Conservation (phyloP, 1,139 yeast species). For the Yamadazyma kanchanaburiensis region DNA sequence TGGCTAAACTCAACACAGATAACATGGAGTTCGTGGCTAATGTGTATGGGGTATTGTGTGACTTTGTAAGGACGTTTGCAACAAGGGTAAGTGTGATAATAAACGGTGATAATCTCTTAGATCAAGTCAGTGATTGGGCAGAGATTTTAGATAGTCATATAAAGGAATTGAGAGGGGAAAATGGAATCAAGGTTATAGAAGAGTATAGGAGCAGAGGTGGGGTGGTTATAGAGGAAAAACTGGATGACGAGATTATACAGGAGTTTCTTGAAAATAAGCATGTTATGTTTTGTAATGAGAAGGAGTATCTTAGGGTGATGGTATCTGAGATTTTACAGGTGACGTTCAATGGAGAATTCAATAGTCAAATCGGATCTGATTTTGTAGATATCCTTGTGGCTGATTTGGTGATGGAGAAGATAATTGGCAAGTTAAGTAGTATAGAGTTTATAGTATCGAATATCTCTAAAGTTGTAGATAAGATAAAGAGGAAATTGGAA, state of each 20-base stretch:
- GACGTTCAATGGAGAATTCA: too few species aligned
- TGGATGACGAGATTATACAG: constrained; percentile 10
- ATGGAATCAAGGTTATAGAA: constrained; percentile 14
- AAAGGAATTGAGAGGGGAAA: constrained; percentile 15
- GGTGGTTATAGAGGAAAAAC: constrained; percentile 3
- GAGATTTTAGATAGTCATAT: constrained; percentile 27
- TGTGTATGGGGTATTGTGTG: constrained; percentile 31
- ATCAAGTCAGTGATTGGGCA: constrained; percentile 21
- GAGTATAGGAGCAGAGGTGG: constrained; percentile 9
- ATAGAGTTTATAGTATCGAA: constrained; percentile 26
- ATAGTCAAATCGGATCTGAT: constrained; percentile 28
- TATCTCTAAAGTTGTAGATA: constrained; percentile 7
- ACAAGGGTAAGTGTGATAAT: constrained; percentile 16
- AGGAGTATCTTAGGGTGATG: too few species aligned
- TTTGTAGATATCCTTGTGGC: constrained; percentile 28
- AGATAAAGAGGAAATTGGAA: constrained; percentile 3
- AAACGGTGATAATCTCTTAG: constrained; percentile 10
- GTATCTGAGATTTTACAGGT: too few species aligned
- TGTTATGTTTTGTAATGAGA: constrained; percentile 13
- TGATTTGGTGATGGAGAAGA: constrained; percentile 32
- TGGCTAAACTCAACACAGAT: constrained; percentile 35
- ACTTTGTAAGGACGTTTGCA: constrained; percentile 24
- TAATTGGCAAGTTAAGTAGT: constrained; percentile 25
- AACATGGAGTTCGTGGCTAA: constrained; percentile 30
- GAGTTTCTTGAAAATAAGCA: constrained; percentile 15